A percentile compares a stretch with the other conserved stretches of the same genome.
phyloP scores from a whole-genome alignment of 768 basidiomycete genomes.

The Collybiopsis luxurians region DNA sequence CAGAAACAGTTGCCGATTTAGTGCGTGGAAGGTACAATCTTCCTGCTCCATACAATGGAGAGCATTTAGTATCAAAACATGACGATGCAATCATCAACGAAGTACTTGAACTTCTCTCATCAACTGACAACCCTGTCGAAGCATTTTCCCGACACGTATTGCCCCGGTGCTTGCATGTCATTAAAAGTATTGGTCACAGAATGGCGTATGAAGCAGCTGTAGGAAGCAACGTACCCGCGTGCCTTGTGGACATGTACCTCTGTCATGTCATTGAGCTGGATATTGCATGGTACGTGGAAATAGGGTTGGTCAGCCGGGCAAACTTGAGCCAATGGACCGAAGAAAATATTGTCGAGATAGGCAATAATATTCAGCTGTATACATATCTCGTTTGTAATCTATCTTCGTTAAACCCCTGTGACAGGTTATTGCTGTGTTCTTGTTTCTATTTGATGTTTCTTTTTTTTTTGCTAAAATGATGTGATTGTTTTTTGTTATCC shows the following conservation, averaged over 20 bases:
- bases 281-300: slow-evolving; percentile 39
- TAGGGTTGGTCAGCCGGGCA: slow-evolving; percentile 24
- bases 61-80: slow-evolving; percentile 17
- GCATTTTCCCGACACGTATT: too few species aligned
- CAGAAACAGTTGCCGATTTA: slow-evolving; percentile 17
- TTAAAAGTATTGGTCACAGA: slow-evolving; percentile 25
- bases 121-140: too few species aligned
- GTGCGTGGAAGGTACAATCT: slow-evolving; percentile 12
- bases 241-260: slow-evolving; percentile 37
- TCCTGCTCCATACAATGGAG: slow-evolving; percentile 12
- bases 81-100: slow-evolving; percentile 10
- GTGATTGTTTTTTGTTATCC: too few species aligned
- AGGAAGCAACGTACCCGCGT: slow-evolving; percentile 18
- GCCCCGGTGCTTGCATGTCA: slow-evolving; percentile 27
- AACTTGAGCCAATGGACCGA: too few species aligned
- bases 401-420: too few species aligned
- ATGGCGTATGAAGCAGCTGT: slow-evolving; percentile 26
- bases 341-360: too few species aligned
- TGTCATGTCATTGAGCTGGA: slow-evolving; percentile 31
- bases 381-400: too few species aligned
- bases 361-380: too few species aligned
- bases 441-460: too few species aligned
- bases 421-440: too few species aligned
- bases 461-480: too few species aligned
- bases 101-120: slow-evolving; percentile 39